Base-by-base conservation (phyloP, 2,329 filamentous ascomycete species). In the Xylariales sp. region DNA sequence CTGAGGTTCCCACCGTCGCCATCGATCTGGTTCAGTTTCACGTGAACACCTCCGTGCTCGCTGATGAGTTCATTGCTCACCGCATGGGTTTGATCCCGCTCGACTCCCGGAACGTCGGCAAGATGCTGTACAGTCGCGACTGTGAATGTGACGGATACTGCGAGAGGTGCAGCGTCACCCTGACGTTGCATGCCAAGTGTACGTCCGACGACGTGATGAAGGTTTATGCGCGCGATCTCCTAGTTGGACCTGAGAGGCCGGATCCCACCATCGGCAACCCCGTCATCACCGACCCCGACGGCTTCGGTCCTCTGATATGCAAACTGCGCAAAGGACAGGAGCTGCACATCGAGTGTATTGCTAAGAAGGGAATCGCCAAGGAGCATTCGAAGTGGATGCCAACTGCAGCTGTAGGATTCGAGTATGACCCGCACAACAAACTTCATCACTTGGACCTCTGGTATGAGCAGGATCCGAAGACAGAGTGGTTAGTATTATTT, bases 321-420 rank as follows among this genome's bases (percentile, higher is more conserved):
- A 97, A 97, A 72, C 69, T 98, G 57, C 77, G 91, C 41, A 85
- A 83, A 56, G 88, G 85, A 3, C 93, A 98, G 66, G 89, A 95
- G 63, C 69, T 98, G 43, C 84, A 88, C 60, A 78, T 98, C 56
- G 86, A 79, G 44, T 97, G 91, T 59, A 85, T 96, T 48, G 93
- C 91, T 35, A 96, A 95, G 74, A 97, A 97, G 74, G 93, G 93
- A 1, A 97, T 97, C 48, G 90, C 91, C 25, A 98, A 98, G 72
- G 93, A 98, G 62, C 93, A 98, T 64, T 88, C 93, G 8, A 98
- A 98, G 65, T 98, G 93, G 93, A 86, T 88, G 54, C 90, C 93
- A 2, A 91, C 87, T 24, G 78, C 89, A 28, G 93, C 93, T 4
- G 83, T 98, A 28, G 90, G 88, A 17, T 98, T 98, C 59, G 93